phyloP scores from a whole-genome alignment of 2,329 filamentous ascomycete genomes.

The Pestalotiopsis sp. region DNA sequence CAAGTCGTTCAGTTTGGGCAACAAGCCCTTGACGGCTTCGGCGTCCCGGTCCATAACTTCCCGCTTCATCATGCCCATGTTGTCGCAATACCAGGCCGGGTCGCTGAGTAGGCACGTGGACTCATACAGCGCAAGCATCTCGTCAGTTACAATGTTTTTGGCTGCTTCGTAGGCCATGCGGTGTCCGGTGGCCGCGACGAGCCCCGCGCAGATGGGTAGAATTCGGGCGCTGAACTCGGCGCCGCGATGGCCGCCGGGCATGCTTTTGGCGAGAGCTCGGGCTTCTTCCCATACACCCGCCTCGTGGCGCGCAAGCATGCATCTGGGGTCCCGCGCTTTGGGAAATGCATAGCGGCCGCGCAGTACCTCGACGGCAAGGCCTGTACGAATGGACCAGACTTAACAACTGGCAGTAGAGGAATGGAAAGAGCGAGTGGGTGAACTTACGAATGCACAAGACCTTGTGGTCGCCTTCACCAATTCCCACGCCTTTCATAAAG shows the following conservation, averaged over 20 bases:
- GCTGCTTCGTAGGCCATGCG: not conserved
- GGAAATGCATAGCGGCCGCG: not conserved
- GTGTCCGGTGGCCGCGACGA: not conserved
- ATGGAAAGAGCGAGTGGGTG: no score
- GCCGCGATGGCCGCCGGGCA: not conserved
- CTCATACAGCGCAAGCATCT: not conserved
- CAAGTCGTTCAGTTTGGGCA: no score
- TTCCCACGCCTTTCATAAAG: not conserved
- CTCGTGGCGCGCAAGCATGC: not conserved
- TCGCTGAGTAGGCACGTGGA: not conserved
- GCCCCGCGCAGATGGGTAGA: not conserved
- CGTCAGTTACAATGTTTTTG: not conserved
- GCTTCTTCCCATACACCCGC: not conserved
- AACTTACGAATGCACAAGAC: not conserved
- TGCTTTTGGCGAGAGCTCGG: not conserved
- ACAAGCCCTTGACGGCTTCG: not conserved
- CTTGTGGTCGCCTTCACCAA: not conserved
- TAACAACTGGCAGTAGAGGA: no score
- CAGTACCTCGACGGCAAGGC: not conserved
- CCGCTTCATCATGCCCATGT: not conserved
- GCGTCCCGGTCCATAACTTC: not conserved
- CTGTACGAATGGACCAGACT: not conserved
- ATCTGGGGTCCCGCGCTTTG: not conserved
- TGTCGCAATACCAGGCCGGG: not conserved
- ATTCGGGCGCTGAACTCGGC: not conserved